Conservation (phyloP, 345 rosid species). For the Brassica napus region Da-Ae NC_063445.1:52426501-52427000, state of each 20-base stretch:
- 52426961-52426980: constrained; percentile 38
- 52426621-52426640: constrained; percentile 44
- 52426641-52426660: constrained; percentile 36
- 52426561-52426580: constrained; percentile 43
- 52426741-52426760: neutral
- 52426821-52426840: constrained; percentile 63
- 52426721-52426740: neutral
- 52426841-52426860: constrained; percentile 60
- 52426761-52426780: constrained; percentile 40
- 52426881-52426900: constrained; percentile 53
- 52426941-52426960: constrained; percentile 19
- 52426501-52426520: constrained; percentile 67
- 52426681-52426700: neutral
- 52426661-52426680: constrained; percentile 54
- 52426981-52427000: constrained; percentile 31
- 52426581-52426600: constrained; percentile 50
- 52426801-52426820: constrained; percentile 51
- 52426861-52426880: constrained; percentile 41
- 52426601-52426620: constrained; percentile 62
- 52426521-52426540: constrained; percentile 66
- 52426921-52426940: constrained; percentile 32
- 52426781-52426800: constrained; percentile 20
- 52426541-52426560: constrained; percentile 42
- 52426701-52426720: neutral
- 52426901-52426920: constrained; percentile 6